Conservation (phyloP, 2,329 filamentous ascomycete genomes). For the Xylariomycetidae sp. region DNA sequence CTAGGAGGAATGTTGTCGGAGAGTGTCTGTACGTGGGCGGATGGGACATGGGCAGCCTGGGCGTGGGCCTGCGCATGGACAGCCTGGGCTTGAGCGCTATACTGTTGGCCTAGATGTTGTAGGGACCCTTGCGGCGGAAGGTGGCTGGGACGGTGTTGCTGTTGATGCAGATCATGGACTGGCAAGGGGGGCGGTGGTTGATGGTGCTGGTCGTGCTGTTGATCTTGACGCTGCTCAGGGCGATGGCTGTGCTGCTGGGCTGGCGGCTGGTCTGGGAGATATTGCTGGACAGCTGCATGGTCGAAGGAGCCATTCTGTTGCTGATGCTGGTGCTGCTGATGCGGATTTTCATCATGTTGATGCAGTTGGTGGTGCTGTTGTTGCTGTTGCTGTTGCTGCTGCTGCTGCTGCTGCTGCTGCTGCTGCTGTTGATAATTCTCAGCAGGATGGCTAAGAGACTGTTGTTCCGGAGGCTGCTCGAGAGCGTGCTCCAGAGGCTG, state of each 20-base stretch:
- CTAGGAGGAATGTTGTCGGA: constrained; percentile 59
- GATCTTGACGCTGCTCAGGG: no score
- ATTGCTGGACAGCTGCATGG: no score
- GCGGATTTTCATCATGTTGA: constrained; percentile 6
- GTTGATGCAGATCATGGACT: constrained; percentile 23
- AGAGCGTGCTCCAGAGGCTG: constrained; percentile 4
- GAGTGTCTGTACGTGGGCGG: constrained; percentile 21
- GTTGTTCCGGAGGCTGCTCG: constrained; percentile 7
- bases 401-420: constrained; percentile 9
- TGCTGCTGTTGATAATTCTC: constrained; percentile 10
- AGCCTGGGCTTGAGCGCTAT: no score
- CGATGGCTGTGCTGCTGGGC: no score
- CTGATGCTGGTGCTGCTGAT: constrained; percentile 6
- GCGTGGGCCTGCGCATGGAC: constrained; percentile 29
- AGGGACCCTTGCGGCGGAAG: constrained; percentile 15
- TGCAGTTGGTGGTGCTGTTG: constrained; percentile 9
- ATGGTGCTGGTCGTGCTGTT: constrained; percentile 25
- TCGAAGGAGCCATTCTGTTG: no score
- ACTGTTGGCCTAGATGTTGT: constrained; percentile 32
- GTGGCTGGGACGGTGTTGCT: constrained; percentile 31
- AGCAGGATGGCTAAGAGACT: constrained; percentile 4
- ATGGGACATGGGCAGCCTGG: no score
- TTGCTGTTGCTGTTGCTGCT: constrained; percentile 9
- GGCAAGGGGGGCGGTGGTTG: constrained; percentile 27
- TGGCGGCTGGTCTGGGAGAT: constrained; percentile 7